A percentile compares a stretch with the other conserved stretches of the same genome.
phyloP scores from a whole-genome alignment of 1,139 yeast genomes.

The Kodamaea sp. region DNA sequence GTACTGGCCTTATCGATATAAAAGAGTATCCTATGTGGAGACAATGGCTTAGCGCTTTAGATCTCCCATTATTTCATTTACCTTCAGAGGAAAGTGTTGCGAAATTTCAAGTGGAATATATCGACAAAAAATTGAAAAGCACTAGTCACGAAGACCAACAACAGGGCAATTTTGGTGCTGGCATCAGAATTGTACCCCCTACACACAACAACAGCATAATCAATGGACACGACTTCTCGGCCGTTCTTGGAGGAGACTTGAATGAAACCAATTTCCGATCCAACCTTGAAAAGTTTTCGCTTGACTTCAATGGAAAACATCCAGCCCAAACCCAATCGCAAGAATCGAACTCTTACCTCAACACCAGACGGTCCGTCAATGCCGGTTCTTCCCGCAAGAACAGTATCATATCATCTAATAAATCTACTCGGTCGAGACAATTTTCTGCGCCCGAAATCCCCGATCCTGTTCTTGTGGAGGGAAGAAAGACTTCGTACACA shows the following conservation, averaged over 20 bases:
- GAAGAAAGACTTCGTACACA: conserved; percentile 7
- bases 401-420: conserved; percentile 14
- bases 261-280: conserved; percentile 32
- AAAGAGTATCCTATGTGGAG: conserved; percentile 37
- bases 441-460: conserved; percentile 14
- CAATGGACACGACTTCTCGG: conserved; percentile 39
- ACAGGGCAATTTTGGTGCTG: not conserved
- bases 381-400: conserved; percentile 11
- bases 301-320: conserved; percentile 18
- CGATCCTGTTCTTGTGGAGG: conserved; percentile 15
- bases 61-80: conserved; percentile 44
- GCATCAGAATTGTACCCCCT: not conserved
- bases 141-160: not conserved
- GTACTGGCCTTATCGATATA: conserved; percentile 26
- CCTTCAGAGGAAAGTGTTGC: conserved; percentile 40
- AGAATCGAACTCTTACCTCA: not conserved
- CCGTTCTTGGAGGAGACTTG: conserved; percentile 32
- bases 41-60: conserved; percentile 30
- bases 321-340: not conserved
- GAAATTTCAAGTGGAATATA: conserved; percentile 27
- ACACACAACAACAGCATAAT: not conserved
- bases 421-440: conserved; percentile 18
- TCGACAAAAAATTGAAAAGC: conserved; percentile 17
- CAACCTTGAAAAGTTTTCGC: conserved; percentile 34
- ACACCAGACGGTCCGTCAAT: conserved; percentile 5